Evolutionary conservation across 2,329 filamentous ascomycete genomes (phyloP), one percentile per base, ranked within the genome.

Genomic region (Colletotrichum tofieldiae): DNA sequence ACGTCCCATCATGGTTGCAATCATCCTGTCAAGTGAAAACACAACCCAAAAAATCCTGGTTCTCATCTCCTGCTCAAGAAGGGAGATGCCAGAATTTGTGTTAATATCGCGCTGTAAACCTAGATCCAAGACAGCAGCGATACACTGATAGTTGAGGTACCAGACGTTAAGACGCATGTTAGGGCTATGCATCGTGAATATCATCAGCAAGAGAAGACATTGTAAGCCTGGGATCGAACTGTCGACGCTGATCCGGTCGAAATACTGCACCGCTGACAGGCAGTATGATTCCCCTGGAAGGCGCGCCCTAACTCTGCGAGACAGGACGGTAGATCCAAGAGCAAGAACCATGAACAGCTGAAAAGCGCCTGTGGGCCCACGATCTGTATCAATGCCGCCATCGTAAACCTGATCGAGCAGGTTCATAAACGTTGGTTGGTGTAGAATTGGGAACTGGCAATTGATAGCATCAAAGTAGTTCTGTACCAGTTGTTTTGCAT

Each of bases 1-100:
- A 1, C 88, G 81, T 0, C 88, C 88, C 86, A 90, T 87, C 79
- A 88, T 89, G 0, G 87, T 90, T 3, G 85, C 85, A 43, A 89
- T 80, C 0, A 82, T 84, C 18, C 88, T 81, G 67, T 90, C 87
- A 5, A 90, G 79, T 0, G 81, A 85, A 35, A 87, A 87, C 4
- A 87, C 84, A 0, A 86, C 84, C 88, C 87, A 90, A 60, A 90
- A 89, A 5, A 89, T 83, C 2, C 87, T 79, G 0, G 86, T 87
- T n/a, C 88, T 79, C 82, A 89, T 86, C 72, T 90, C 87, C 51
- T 88, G 86, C 8, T 87, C 84, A 0, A 88, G 72, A 0, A 86
- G 73, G 0, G 86, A 85, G 2, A 89, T 82, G 0, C 80, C 85
- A 0, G 79, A 78, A 0, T 81, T 81, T 1, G 82, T 84, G 35